These are phyloP conservation scores for Paspalum vaginatum DNA, from an alignment of 176 grass and related monocot genomes.

Conservation along the genomic window DNA sequence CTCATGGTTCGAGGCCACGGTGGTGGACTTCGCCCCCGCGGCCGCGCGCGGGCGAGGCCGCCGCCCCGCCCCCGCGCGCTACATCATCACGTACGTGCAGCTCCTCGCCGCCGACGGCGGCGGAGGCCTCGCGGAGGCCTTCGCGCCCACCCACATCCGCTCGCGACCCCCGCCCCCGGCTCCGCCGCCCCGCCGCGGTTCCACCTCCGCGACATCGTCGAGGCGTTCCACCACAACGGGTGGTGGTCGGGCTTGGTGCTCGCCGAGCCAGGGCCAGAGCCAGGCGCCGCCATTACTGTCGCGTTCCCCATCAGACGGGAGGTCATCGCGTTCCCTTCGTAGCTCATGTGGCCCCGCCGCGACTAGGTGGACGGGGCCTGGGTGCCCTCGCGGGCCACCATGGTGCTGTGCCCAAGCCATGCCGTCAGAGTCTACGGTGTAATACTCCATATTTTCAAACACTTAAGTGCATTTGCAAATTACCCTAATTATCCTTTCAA, in stretches of 20 bases:
- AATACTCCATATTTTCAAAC: no score
- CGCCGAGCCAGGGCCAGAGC: background rate
- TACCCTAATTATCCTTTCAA: no score
- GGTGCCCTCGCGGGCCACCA: conserved; percentile 20
- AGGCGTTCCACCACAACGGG: conserved; percentile 76
- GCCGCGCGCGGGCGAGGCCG: conserved; percentile 11
- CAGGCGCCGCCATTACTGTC: background rate
- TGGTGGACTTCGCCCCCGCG: conserved; percentile 35
- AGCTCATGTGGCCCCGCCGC: conserved; percentile 48
- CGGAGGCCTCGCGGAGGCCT: conserved; percentile 43
- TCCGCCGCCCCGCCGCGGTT: background rate
- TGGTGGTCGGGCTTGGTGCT: conserved; percentile 75
- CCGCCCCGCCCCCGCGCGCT: conserved; percentile 4
- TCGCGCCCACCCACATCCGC: conserved; percentile 45
- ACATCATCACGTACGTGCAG: conserved; percentile 46
- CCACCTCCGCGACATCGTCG: conserved; percentile 64
- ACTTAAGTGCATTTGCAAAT: no score
- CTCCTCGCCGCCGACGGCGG: conserved; percentile 53
- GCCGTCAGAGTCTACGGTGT: conserved; percentile 32
- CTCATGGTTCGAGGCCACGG: conserved; percentile 70
- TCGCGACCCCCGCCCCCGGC: conserved; percentile 16
- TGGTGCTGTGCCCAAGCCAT: conserved; percentile 17
- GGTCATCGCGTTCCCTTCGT: conserved; percentile 41
- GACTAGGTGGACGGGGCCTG: conserved; percentile 49
- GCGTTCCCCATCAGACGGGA: conserved; percentile 68